Evolutionary conservation across 1,284 basidiomycete genomes (phyloP).

Genomic region (Chalciporus sp.): DNA sequence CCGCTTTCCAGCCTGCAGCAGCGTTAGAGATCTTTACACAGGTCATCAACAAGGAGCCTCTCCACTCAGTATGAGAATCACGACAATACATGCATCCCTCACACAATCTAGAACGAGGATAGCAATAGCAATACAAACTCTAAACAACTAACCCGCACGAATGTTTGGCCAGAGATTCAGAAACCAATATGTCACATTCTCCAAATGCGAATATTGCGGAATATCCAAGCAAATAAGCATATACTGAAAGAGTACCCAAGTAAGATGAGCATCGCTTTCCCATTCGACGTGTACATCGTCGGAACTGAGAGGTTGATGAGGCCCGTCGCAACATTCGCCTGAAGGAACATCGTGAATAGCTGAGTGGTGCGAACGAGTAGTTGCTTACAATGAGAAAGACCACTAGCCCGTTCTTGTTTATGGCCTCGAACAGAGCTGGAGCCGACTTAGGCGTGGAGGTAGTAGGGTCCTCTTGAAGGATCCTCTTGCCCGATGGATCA

Average conservation of each 20-base stretch:
- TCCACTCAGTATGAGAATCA: slow-evolving; percentile 52
- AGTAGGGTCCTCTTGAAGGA: slow-evolving; percentile 32
- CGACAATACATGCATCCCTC: too few species aligned
- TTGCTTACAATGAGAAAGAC: slow-evolving; percentile 85
- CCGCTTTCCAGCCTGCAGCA: slow-evolving; percentile 59
- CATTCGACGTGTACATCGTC: slow-evolving; percentile 79
- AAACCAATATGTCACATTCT: slow-evolving; percentile 8
- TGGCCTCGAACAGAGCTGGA: slow-evolving; percentile 72
- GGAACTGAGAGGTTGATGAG: slow-evolving; percentile 78
- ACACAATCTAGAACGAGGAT: background rate
- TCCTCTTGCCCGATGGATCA: slow-evolving; percentile 34
- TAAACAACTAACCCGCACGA: background rate
- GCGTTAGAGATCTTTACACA: slow-evolving; percentile 61
- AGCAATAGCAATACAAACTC: background rate
- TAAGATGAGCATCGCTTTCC: slow-evolving; percentile 66
- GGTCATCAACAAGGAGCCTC: slow-evolving; percentile 49
- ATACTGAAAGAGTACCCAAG: slow-evolving; percentile 62
- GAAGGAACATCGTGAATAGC: slow-evolving; percentile 4
- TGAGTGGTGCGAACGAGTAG: slow-evolving; percentile 35
- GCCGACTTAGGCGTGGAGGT: slow-evolving; percentile 29
- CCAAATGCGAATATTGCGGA: slow-evolving; percentile 27
- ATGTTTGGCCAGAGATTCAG: background rate
- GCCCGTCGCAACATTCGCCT: slow-evolving; percentile 91
- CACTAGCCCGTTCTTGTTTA: slow-evolving; percentile 81
- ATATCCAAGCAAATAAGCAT: slow-evolving; percentile 62